These are phyloP conservation scores for Aureobasidium sp. DNA, from an alignment of 2,329 filamentous ascomycete species.

Conservation along the genomic window DNA sequence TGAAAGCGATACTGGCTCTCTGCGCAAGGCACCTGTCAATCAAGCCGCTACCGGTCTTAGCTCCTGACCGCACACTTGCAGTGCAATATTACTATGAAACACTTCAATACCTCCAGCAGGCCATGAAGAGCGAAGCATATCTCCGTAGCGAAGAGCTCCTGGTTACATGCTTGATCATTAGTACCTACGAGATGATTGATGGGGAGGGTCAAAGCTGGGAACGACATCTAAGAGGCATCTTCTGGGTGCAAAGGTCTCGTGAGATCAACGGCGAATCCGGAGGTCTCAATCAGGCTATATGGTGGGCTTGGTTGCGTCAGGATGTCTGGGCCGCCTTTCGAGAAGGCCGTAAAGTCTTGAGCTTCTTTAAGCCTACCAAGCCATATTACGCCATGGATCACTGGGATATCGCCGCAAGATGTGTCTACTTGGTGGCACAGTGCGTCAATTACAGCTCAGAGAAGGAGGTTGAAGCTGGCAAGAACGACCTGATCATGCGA, in stretches of 20 bases:
- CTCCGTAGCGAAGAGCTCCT: conserved; percentile 48
- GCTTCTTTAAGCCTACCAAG: conserved; percentile 47
- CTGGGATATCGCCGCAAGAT: conserved; percentile 45
- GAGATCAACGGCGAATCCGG: conserved; percentile 50
- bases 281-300: conserved; percentile 47
- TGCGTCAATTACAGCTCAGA: conserved; percentile 49
- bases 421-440: conserved; percentile 46
- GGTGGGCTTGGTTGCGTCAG: conserved; percentile 57
- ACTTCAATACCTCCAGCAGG: conserved; percentile 50
- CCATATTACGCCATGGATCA: conserved; percentile 38
- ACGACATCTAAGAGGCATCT: conserved; percentile 52
- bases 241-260: conserved; percentile 53
- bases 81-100: conserved; percentile 53
- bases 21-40: conserved; percentile 42
- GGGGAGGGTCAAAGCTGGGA: conserved; percentile 48
- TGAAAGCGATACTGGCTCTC: conserved; percentile 50
- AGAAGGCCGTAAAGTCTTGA: conserved; percentile 46
- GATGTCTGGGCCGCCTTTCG: conserved; percentile 56
- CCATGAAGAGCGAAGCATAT: conserved; percentile 48
- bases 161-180: conserved; percentile 51
- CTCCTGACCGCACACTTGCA: conserved; percentile 21
- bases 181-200: conserved; percentile 57
- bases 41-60: conserved; percentile 19
- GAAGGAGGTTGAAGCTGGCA: conserved; percentile 35
- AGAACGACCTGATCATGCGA: conserved; percentile 30